Conservation (phyloP, 805 yeast genomes). For the Saccharomycopsis oosterbeekiorum region DNA sequence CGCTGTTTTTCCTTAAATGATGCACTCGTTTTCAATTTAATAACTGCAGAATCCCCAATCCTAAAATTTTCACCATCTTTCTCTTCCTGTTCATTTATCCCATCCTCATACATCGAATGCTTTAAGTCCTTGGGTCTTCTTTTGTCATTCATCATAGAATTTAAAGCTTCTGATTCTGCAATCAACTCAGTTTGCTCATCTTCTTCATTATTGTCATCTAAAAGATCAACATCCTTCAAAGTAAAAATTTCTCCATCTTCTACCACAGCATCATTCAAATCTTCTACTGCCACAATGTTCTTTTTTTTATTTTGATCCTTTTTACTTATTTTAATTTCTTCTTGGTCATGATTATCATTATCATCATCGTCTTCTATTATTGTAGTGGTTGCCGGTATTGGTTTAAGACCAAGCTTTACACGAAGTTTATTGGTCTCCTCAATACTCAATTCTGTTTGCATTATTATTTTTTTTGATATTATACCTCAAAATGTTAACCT, state of each 20-base stretch:
- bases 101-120: conserved; percentile 8
- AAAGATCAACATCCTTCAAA: conserved; percentile 32
- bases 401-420: conserved; percentile 33
- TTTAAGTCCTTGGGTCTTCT: conserved; percentile 21
- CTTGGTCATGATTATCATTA: neutral
- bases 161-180: conserved; percentile 25
- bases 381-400: conserved; percentile 23
- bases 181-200: conserved; percentile 26
- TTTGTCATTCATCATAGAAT: conserved; percentile 21
- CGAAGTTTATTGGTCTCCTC: conserved; percentile 42
- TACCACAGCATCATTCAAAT: conserved; percentile 7
- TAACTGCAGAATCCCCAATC: conserved; percentile 17
- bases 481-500: too few species aligned
- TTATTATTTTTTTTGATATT: neutral
- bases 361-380: neutral
- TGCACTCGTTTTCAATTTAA: conserved; percentile 4
- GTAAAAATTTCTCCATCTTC: conserved; percentile 34
- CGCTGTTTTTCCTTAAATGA: neutral
- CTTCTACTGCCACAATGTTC: neutral
- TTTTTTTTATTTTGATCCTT: neutral
- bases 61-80: conserved; percentile 19
- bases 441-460: conserved; percentile 23
- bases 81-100: conserved; percentile 15
- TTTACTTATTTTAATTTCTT: neutral
- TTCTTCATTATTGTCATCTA: conserved; percentile 25